Percentiles rank a stretch among this genome's conserved stretches.
Conservation (phyloP, 768 basidiomycete species). For the Podaxis sp. region DNA sequence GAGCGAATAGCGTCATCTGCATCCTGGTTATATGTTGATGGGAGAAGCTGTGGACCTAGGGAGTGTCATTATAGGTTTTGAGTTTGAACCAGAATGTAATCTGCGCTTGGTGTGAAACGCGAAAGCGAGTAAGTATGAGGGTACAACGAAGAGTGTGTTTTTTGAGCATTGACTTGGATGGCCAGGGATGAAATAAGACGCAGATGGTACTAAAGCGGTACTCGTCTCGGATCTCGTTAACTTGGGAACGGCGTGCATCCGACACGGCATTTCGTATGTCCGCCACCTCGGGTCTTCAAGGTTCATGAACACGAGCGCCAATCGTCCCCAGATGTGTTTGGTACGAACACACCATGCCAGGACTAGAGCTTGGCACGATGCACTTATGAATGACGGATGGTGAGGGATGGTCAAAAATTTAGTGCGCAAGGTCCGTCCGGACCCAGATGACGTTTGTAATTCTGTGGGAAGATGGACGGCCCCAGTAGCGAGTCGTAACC, state of each 20-base stretch:
- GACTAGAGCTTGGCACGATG: not conserved
- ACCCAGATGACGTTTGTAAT: not conserved
- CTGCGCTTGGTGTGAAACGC: not conserved
- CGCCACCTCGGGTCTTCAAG: not conserved
- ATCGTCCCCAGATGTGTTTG: not conserved
- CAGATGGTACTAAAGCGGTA: not conserved
- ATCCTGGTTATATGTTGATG: not conserved
- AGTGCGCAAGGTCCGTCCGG: conserved; percentile 8
- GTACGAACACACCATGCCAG: not conserved
- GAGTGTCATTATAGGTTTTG: not conserved
- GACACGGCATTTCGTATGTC: not conserved
- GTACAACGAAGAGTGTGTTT: not conserved
- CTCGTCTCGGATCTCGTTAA: not conserved
- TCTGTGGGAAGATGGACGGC: not conserved
- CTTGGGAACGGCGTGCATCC: not conserved
- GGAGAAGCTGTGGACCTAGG: not conserved
- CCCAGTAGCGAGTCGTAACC: not conserved
- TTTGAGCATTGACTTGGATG: not conserved
- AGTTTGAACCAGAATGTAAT: not conserved
- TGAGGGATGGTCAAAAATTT: not conserved
- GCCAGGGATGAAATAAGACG: not conserved
- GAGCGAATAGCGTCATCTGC: not conserved
- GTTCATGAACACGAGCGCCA: not conserved
- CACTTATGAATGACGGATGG: not conserved
- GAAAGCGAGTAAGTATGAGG: not conserved